Evolutionary conservation across 371 early-diverging fungal species (phyloP), one percentile per base, ranked within the genome.

Genomic region (Syncephalastrum monosporum): DNA sequence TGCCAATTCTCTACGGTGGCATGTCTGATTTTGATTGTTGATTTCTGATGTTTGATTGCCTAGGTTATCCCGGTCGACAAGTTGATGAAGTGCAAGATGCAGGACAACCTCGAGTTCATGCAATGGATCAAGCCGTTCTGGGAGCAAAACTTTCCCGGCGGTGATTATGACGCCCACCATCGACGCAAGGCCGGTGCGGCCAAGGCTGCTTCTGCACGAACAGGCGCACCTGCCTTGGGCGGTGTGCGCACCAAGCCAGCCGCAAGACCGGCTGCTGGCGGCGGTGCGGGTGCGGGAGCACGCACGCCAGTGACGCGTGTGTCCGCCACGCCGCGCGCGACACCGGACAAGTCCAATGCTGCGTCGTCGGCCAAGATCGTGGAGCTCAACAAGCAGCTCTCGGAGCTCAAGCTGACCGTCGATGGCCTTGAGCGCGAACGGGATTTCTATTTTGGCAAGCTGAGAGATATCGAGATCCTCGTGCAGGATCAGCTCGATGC

Each of bases 101-200:
- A 95, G 75, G 98, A 97, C 71, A 97, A 96, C 71, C 81, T 97
- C 55, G 96, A 96, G 77, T 95, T 97, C 64, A 63, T 94, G 65
- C 96, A 96, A 69, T 96, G 95, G 96, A 60, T 93, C 54, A 95
- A 92, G 59, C 80, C 81, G 71, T 94, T 68, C 61, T 94, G 93
- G 94, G 94, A 95, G 57, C 74, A 78, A 41, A 83, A 89, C 60
- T 90, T 69, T 56, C 89, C 94, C 4, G 92, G 93, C 14, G 88
- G 87, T 14, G 74, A 56, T 3, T 97, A 95, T 62, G 93, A 94
- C 63, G 89, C 95, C 24, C 65, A 82, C 10, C 83, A 71, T 13
- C 83, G 95, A 21, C 86, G 96, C 43, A 85, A 87, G 57, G 83
- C 54, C 41, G 69, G 65, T 54, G 61, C 65, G 16, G 47, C 60